Evolutionary conservation across 139 green algal genomes (phyloP).

Genomic region (Diplosphaera chodatii): DNA sequence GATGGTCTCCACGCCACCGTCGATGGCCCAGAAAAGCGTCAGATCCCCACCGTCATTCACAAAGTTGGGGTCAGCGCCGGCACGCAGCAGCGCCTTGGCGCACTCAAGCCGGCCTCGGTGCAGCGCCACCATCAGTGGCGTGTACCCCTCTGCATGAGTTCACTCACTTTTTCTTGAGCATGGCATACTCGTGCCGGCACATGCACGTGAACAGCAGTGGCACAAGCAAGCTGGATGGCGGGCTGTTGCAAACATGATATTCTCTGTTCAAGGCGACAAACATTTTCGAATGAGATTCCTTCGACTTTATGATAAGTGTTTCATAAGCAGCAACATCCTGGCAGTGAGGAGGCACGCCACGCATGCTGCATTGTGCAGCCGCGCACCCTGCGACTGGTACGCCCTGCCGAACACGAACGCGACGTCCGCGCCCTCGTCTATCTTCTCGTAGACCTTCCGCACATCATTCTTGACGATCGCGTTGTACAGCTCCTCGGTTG

Average conservation of each 20-base stretch:
- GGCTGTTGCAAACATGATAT: too few species aligned
- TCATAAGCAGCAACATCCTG: too few species aligned
- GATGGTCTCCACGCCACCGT: conserved; percentile 85
- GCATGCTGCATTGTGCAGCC: too few species aligned
- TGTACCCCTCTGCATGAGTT: conserved; percentile 85
- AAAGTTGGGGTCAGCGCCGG: conserved; percentile 78
- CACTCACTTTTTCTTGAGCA: too few species aligned
- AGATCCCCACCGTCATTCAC: conserved; percentile 64
- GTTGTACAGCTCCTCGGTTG: conserved; percentile 88
- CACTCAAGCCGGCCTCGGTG: conserved; percentile 67
- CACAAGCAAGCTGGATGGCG: too few species aligned
- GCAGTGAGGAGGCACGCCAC: too few species aligned
- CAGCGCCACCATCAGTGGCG: conserved; percentile 81
- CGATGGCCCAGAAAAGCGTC: conserved; percentile 90
- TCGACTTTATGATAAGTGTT: too few species aligned
- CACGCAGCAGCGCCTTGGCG: conserved; percentile 75
- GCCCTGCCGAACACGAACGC: conserved; percentile 89
- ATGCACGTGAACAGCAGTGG: too few species aligned
- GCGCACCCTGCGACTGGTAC: conserved; percentile 33
- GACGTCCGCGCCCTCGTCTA: conserved; percentile 87
- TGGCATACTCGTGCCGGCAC: too few species aligned
- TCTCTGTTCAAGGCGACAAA: too few species aligned
- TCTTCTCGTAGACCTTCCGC: conserved; percentile 83
- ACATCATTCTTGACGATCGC: conserved; percentile 82
- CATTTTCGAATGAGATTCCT: too few species aligned